These are phyloP conservation scores for Ustulina deusta DNA, from an alignment of 2,329 filamentous ascomycete genomes.

Conservation along the genomic window DNA sequence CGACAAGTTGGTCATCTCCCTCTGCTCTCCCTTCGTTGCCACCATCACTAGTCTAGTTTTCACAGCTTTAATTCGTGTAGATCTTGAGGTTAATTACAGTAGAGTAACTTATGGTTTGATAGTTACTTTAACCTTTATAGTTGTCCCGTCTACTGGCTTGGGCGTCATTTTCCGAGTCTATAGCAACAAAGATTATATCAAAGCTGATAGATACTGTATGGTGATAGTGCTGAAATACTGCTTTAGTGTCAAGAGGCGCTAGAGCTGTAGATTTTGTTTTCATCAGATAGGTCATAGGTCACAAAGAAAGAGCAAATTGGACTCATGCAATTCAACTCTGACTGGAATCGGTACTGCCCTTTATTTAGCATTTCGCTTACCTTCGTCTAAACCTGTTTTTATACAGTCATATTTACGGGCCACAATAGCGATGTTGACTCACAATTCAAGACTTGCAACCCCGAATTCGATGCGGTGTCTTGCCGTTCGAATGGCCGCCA, in stretches of 20 bases:
- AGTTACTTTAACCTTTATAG: constrained; percentile 27
- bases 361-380: neutral
- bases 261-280: too few relatives aligned
- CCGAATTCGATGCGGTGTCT: constrained; percentile 65
- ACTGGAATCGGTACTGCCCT: neutral
- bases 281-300: neutral
- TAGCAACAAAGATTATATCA: neutral
- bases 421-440: constrained; percentile 42
- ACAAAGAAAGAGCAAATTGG: neutral
- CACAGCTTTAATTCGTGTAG: too few relatives aligned
- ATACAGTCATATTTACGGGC: constrained; percentile 50
- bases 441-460: constrained; percentile 53
- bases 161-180: constrained; percentile 39
- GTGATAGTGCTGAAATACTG: too few relatives aligned
- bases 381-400: constrained; percentile 51
- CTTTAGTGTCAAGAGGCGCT: too few relatives aligned
- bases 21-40: too few relatives aligned
- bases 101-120: neutral
- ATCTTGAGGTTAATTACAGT: too few relatives aligned
- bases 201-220: neutral
- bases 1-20: too few relatives aligned
- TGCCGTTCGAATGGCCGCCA: constrained; percentile 56
- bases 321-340: constrained; percentile 13
- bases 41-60: too few relatives aligned
- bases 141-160: constrained; percentile 40